phyloP scores from a whole-genome alignment of 164 flowering plant species.

The Kingdonia uniflora region DNA sequence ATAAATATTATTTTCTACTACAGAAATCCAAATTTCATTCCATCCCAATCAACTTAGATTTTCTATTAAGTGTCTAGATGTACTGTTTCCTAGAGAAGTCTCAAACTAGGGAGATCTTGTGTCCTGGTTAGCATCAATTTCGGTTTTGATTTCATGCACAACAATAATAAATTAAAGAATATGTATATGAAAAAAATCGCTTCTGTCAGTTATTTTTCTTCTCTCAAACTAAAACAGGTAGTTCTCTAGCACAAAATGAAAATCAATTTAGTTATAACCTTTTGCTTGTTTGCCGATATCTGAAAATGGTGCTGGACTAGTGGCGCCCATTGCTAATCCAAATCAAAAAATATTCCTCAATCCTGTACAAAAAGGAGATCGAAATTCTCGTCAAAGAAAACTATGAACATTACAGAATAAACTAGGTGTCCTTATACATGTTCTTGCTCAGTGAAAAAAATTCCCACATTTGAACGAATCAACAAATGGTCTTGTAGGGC shows the following conservation, averaged over 20 bases:
- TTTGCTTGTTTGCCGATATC: constrained; percentile 48
- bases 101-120: no score
- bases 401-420: no score
- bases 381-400: no score
- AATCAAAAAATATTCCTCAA: not conserved
- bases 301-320: constrained; percentile 44
- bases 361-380: not conserved
- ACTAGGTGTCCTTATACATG: no score
- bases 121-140: not conserved
- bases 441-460: no score
- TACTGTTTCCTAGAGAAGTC: no score
- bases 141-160: not conserved
- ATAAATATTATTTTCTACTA: no score
- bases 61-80: no score
- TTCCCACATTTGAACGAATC: no score
- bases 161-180: not conserved
- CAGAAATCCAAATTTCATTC: no score
- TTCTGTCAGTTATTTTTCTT: not conserved
- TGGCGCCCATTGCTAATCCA: constrained; percentile 27
- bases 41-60: no score
- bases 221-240: not conserved
- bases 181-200: not conserved
- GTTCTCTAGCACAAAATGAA: not conserved
- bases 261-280: constrained; percentile 23
- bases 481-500: no score